Conservation (phyloP, 169 alveolate genomes). For the Cryptosporidium tyzzeri region DNA sequence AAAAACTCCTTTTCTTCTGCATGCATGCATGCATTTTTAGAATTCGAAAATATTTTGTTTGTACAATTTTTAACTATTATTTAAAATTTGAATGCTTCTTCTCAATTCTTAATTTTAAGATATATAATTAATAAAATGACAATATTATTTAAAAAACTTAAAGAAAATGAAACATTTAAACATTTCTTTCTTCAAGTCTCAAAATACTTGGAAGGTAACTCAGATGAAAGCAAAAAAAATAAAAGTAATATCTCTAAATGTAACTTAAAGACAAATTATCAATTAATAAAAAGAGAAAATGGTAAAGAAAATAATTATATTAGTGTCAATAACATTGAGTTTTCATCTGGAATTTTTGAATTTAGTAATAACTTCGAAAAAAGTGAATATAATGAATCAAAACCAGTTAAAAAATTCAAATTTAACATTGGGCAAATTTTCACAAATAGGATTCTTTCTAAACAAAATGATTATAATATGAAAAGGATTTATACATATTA, state of each 20-base stretch:
- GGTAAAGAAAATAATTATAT: background rate
- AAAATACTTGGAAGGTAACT: background rate
- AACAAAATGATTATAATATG: slow-evolving; percentile 37
- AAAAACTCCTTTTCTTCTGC: background rate
- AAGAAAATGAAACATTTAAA: background rate
- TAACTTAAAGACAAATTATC: background rate
- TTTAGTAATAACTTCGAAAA: slow-evolving; percentile 18
- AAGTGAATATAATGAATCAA: background rate
- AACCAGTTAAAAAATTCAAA: background rate
- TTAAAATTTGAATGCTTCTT: background rate
- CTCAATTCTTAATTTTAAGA: background rate
- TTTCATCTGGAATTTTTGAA: slow-evolving; percentile 4
- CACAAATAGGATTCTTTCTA: slow-evolving; percentile 18
- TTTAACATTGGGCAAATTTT: slow-evolving; percentile 21
- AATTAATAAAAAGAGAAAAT: background rate
- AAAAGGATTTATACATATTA: slow-evolving; percentile 20
- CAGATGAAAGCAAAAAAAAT: background rate
- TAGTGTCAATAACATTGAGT: background rate
- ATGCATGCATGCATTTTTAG: slow-evolving; percentile 23
- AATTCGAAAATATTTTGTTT: background rate
- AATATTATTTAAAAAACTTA: background rate
- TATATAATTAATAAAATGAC: background rate
- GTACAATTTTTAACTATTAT: background rate
- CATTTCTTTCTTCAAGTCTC: background rate
- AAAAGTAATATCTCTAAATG: background rate